Evolutionary conservation across 1,284 basidiomycete genomes (phyloP).

Genomic region (Trichosporon ovoides): DNA sequence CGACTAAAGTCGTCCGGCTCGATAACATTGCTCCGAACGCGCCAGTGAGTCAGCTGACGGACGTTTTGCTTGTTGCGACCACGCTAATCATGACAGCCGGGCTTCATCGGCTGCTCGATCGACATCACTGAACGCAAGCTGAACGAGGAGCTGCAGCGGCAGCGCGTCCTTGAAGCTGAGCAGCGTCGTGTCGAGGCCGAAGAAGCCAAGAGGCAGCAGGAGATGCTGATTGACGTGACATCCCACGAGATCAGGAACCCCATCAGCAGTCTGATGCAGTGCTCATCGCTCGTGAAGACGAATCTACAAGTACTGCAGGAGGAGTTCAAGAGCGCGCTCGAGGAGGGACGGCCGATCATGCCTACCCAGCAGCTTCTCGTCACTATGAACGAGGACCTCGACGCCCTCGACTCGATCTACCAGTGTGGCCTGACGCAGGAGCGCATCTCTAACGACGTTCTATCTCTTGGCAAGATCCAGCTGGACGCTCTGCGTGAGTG

Average conservation of each 20-base stretch:
- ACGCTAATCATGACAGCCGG: too few species aligned
- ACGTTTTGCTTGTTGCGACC: too few species aligned
- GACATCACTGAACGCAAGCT: conserved; percentile 45
- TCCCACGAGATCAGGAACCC: conserved; percentile 44
- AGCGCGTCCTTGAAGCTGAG: conserved; percentile 42
- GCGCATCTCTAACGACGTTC: conserved; percentile 46
- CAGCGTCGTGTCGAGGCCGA: conserved; percentile 42
- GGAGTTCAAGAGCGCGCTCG: conserved; percentile 22
- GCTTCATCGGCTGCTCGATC: conserved; percentile 38
- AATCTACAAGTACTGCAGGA: conserved; percentile 38
- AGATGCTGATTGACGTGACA: conserved; percentile 47
- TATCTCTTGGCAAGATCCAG: conserved; percentile 45
- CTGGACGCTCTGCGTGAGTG: conserved; percentile 23
- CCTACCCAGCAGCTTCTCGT: conserved; percentile 18
- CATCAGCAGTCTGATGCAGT: conserved; percentile 26
- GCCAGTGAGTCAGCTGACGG: too few species aligned
- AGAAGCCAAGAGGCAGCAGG: conserved; percentile 44
- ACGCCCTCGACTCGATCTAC: conserved; percentile 24
- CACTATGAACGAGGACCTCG: conserved; percentile 19
- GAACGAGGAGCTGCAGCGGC: conserved; percentile 38
- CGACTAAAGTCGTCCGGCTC: conserved; percentile 32
- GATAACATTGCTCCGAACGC: conserved; percentile 25
- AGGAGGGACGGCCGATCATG: background rate
- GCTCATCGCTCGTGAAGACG: conserved; percentile 43
- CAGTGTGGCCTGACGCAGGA: conserved; percentile 42